These are phyloP conservation scores for Apophysomyces elegans DNA, from an alignment of 371 early-diverging fungal species.

Conservation along the genomic window DNA sequence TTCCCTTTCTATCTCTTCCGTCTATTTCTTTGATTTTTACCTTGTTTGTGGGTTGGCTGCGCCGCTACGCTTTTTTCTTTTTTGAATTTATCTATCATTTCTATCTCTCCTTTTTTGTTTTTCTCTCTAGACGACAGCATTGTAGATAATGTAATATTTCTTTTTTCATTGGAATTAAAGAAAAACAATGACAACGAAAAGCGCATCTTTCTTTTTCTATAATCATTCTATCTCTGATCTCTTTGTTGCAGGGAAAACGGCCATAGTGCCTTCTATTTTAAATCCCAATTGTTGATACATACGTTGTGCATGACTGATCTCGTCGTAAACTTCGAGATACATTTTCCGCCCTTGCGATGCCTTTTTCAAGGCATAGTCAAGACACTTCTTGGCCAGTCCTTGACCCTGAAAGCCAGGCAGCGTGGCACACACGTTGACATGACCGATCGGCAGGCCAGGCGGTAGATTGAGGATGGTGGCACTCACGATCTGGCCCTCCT, in stretches of 20 bases:
- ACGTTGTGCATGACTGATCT: slow-evolving; percentile 18
- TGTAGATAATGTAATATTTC: neutral
- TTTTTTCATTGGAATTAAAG: neutral
- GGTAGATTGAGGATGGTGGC: slow-evolving; percentile 13
- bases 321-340: slow-evolving; percentile 24
- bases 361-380: slow-evolving; percentile 4
- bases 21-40: slow-evolving; percentile 6
- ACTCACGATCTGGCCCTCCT: neutral
- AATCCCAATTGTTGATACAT: slow-evolving; percentile 20
- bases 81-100: neutral
- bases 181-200: neutral
- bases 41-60: neutral
- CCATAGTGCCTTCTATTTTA: slow-evolving; percentile 6
- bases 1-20: neutral
- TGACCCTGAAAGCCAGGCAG: slow-evolving; percentile 12
- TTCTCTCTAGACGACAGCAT: slow-evolving; percentile 11
- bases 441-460: slow-evolving; percentile 9
- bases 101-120: slow-evolving; percentile 2
- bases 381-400: slow-evolving; percentile 10
- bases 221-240: neutral
- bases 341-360: neutral
- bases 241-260: neutral
- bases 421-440: slow-evolving; percentile 20
- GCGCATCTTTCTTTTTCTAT: neutral
- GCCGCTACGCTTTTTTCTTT: neutral